Evolutionary conservation across 176 grass and related monocot genomes (phyloP), one percentile per base, ranked within the genome.

Genomic region (Carex cristatella): DNA sequence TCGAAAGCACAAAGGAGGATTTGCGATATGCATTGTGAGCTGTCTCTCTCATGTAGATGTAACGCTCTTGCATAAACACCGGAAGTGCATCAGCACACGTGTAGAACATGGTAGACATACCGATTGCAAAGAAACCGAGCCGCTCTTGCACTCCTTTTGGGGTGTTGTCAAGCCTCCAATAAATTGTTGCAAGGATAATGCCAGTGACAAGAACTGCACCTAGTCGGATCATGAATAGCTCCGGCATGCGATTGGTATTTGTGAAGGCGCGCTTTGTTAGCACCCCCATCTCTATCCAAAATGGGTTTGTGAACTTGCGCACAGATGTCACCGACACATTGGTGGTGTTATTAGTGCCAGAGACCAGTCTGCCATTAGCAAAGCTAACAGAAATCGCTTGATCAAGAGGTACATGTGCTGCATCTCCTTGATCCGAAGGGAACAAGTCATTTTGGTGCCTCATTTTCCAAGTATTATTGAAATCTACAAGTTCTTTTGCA

Each of bases 81-180:
- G 94, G 94, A 1, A 97, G 86, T 60, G 91, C 94, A 70, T 97
- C 94, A 5, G 89, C 88, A 83, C 88, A 90, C 4, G 94, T 89
- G 86, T 90, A 97, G 86, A 94, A 97, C 91, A 97, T 92, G 71
- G 91, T 97, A 57, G 88, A 88, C 91, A 97, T 91, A 71, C 71
- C 91, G 10, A 93, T 93, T 84, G 89, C 91, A 75, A 97, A 93
- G 86, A 97, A 97, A 23, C 94, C 91, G 42, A 90, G 87, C 49
- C 91, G 78, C 70, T 97, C 91, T 27, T 87, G 87, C 48, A 82
- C 88, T 4, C 91, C 91, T 76, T 92, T 94, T 15, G 91, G 94
- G 0, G 91, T 90, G 82, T 87, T 89, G 91, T 97, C 91, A 7
- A 97, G 89, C 27, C 77, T 85, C 94, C 94, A 97, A 85, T 91